Conservation (phyloP, 78 protist genomes). For the Creolimax fragrantissima region DNA sequence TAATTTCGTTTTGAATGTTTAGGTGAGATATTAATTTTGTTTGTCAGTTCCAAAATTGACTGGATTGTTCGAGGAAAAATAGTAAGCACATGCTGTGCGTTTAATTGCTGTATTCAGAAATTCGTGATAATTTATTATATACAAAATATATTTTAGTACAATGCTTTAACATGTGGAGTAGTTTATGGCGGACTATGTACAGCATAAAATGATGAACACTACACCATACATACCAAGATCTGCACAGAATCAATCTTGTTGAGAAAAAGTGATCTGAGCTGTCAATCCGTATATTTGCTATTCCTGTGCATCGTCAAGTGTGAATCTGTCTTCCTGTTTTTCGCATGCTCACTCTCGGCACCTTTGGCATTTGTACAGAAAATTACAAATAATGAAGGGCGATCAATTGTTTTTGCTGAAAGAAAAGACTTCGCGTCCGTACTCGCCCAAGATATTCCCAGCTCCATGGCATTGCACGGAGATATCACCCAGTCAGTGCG, state of each 20-base stretch:
- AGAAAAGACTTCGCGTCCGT: slow-evolving; percentile 1
- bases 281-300: not conserved
- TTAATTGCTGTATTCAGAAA: too few species aligned
- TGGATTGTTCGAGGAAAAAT: too few species aligned
- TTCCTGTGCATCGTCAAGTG: not conserved
- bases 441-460: not conserved
- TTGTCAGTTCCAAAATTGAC: too few species aligned
- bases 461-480: slow-evolving; percentile 22
- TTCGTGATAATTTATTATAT: too few species aligned
- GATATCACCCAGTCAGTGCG: slow-evolving; percentile 17
- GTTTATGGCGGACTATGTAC: too few species aligned
- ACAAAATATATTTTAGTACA: too few species aligned
- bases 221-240: not conserved
- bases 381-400: not conserved
- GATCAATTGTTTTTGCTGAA: not conserved
- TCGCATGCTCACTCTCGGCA: too few species aligned
- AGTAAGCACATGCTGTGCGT: too few species aligned
- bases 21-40: too few species aligned
- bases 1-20: too few species aligned
- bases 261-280: not conserved
- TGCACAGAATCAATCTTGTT: not conserved
- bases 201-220: not conserved
- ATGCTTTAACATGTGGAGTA: too few species aligned
- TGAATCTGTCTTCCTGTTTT: not conserved
- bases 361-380: too few species aligned